Evolutionary conservation across 108 stramenopile species (phyloP), one percentile per base, ranked within the genome.

Genomic region (Cyclotella kingstonii): DNA sequence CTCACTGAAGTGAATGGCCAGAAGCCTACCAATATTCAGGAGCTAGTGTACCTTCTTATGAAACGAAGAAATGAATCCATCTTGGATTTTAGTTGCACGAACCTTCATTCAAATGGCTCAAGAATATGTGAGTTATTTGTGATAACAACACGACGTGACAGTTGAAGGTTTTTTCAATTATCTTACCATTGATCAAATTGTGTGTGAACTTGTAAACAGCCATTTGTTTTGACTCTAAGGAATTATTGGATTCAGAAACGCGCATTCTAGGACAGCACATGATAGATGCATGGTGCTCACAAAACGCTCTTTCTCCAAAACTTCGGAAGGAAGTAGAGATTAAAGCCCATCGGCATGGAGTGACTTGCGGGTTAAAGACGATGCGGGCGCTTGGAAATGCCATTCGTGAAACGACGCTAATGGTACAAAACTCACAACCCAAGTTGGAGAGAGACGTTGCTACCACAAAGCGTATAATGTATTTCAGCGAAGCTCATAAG

Each of bases 261-360:
- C 45, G 58, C 11, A 70, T 70, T 35, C 31, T 70, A n/a, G 27
- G 41, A 2, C 47, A 49, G 12, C 38, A 70, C 26, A 62, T 70
- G 60, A 70, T 70, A 22, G 68, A 60, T 41, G n/a, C 59, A 27
- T 70, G 68, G 68, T 70, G 68, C 44, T 60, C 68, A 3, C 11
- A 31, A 0, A 61, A 70, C 40, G 43, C 33, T 41, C 49, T 61
- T 5, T 60, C 68, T 21, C 26, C 41, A 6, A 51, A 28, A 27
- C 31, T 70, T 22, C 61, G 25, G 35, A 31, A 53, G 19, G 68
- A 67, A 15, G 53, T 29, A 19, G 56, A 67, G 39, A 15, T 22
- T 14, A 67, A 67, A 29, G 52, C 63, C 5, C 40, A 64, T 43
- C 63, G 51, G 0, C 51, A 64, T 23, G 63, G 63, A 0, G 39